Evolutionary conservation across 1,284 basidiomycete species (phyloP).

Genomic region (Tetrapyrgos nigripes): DNA sequence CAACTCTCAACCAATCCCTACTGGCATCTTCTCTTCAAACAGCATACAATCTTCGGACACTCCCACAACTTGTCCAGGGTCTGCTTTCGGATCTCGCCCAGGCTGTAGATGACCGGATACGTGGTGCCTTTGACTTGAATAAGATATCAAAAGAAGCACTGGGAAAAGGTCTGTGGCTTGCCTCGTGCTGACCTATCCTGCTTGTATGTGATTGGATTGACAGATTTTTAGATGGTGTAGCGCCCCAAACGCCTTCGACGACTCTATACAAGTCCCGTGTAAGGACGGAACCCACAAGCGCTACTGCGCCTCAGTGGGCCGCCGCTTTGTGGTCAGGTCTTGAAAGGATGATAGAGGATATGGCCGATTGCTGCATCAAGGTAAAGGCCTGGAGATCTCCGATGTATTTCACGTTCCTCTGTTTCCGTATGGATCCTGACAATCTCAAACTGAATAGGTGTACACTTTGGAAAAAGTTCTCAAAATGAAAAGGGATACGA

Average conservation of each 20-base stretch:
- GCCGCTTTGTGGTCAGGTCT: constrained; percentile 84
- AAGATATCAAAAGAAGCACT: constrained; percentile 85
- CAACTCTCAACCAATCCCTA: constrained; percentile 85
- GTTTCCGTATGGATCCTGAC: neutral
- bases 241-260: constrained; percentile 39
- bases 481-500: constrained; percentile 83
- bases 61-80: constrained; percentile 84
- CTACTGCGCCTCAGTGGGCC: constrained; percentile 84
- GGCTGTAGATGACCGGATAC: constrained; percentile 83
- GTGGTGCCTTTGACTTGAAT: constrained; percentile 84
- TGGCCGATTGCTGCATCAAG: constrained; percentile 92
- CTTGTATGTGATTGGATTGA: constrained; percentile 8
- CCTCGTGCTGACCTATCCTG: constrained; percentile 8
- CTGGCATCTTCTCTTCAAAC: constrained; percentile 94
- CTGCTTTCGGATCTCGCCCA: constrained; percentile 85
- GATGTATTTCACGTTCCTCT: neutral
- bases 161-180: constrained; percentile 77
- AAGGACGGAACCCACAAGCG: constrained; percentile 83
- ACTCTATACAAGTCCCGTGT: constrained; percentile 79
- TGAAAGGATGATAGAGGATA: constrained; percentile 86
- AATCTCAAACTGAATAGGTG: constrained; percentile 56
- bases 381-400: constrained; percentile 42
- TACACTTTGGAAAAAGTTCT: constrained; percentile 96
- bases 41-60: constrained; percentile 88
- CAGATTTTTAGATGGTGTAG: constrained; percentile 40